Conservation (phyloP, 148 eudicot species). For the Nepenthes mirabilis region DNA sequence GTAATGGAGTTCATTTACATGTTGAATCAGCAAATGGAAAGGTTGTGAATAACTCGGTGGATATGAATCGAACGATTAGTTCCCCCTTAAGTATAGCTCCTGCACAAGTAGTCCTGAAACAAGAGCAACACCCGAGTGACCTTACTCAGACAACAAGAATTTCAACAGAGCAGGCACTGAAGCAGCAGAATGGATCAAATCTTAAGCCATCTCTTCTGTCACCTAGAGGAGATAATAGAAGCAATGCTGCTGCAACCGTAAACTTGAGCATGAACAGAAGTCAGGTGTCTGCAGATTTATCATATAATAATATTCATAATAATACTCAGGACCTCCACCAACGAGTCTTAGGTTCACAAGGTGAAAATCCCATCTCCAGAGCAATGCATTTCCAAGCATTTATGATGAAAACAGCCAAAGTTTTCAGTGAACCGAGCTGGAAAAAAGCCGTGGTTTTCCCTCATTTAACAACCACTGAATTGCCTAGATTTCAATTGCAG, state of each 20-base stretch:
- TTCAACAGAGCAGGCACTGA: slow-evolving; percentile 28
- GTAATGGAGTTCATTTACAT: slow-evolving; percentile 18
- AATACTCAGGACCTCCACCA: slow-evolving; percentile 32
- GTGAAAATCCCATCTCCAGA: slow-evolving; percentile 26
- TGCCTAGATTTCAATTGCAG: slow-evolving; percentile 58
- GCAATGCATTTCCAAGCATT: slow-evolving; percentile 33
- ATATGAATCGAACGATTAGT: slow-evolving; percentile 17
- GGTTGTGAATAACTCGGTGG: slow-evolving; percentile 18
- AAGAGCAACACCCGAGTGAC: slow-evolving; percentile 56
- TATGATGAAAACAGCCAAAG: slow-evolving; percentile 31
- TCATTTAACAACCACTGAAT: slow-evolving; percentile 39
- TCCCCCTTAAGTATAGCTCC: too few relatives aligned
- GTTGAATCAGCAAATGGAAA: slow-evolving; percentile 21
- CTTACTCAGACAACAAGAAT: slow-evolving; percentile 73
- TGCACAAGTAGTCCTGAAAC: slow-evolving; percentile 16
- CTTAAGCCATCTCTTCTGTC: slow-evolving; percentile 22
- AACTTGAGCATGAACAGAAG: slow-evolving; percentile 22
- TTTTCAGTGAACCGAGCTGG: background rate
- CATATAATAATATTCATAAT: slow-evolving; percentile 7
- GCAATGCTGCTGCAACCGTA: slow-evolving; percentile 52
- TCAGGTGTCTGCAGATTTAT: slow-evolving; percentile 38
- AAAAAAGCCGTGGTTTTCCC: slow-evolving; percentile 13
- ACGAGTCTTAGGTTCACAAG: slow-evolving; percentile 40
- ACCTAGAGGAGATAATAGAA: slow-evolving; percentile 30
- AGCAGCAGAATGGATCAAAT: slow-evolving; percentile 37